Percentiles rank a stretch among this genome's conserved stretches.
Conservation (phyloP, 2,329 filamentous ascomycete genomes). For the Pleochaeta shiraiana region DNA sequence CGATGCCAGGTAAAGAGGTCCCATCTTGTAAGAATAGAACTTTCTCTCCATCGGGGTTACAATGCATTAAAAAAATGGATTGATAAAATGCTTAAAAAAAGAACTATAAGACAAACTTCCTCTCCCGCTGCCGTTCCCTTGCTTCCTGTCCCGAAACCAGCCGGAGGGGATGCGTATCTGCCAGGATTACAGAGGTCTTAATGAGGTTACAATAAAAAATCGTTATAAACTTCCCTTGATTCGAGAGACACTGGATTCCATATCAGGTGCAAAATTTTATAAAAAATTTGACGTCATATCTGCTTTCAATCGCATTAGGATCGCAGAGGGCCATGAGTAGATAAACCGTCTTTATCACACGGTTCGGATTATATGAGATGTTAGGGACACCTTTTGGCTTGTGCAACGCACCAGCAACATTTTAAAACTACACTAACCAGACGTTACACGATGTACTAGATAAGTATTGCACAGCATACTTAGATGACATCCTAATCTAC, state of each 20-base stretch:
- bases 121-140: not conserved
- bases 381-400: not conserved
- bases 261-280: not conserved
- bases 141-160: not conserved
- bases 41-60: not conserved
- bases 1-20: not conserved
- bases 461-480: not conserved
- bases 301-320: not conserved
- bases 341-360: not conserved
- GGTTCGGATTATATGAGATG: not conserved
- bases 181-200: not conserved
- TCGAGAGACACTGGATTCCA: not conserved
- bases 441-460: not conserved
- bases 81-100: not conserved
- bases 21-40: not conserved
- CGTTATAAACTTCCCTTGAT: not conserved
- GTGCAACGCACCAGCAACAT: not conserved
- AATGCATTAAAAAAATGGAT: not conserved
- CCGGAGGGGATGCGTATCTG: not conserved
- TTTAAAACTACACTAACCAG: conserved; percentile 5
- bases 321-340: not conserved
- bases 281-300: not conserved
- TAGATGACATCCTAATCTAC: conserved; percentile 5
- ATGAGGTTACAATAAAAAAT: not conserved
- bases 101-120: not conserved